Evolutionary conservation across 225 moss, liverwort and hornwort genomes (phyloP).

Genomic region (Climacium dendroides): DNA sequence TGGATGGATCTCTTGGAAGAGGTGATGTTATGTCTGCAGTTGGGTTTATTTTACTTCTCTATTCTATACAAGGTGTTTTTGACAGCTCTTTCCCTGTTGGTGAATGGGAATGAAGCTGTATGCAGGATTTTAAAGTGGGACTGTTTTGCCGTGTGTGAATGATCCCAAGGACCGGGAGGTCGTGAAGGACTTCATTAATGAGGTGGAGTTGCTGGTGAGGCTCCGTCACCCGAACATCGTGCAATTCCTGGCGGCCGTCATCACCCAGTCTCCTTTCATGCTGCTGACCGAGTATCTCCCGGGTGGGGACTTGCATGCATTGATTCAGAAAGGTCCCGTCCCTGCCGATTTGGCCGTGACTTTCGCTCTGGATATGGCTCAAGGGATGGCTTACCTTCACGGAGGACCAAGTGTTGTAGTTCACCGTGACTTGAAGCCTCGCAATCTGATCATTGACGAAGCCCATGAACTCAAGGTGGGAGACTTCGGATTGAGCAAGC

Average conservation of each 20-base stretch:
- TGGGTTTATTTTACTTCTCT: background rate
- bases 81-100: background rate
- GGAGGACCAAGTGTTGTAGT: conserved; percentile 55
- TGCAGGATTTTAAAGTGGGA: background rate
- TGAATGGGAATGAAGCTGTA: background rate
- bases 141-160: background rate
- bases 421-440: conserved; percentile 85
- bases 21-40: background rate
- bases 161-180: conserved; percentile 38
- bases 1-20: background rate
- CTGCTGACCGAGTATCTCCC: conserved; percentile 69
- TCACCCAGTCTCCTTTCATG: conserved; percentile 54
- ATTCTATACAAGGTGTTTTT: background rate
- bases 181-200: conserved; percentile 71
- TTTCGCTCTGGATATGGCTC: conserved; percentile 71
- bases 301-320: conserved; percentile 65
- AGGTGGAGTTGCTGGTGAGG: conserved; percentile 77
- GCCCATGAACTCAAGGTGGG: conserved; percentile 65
- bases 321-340: conserved; percentile 41
- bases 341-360: conserved; percentile 28
- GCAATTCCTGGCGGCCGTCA: conserved; percentile 68
- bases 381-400: conserved; percentile 78
- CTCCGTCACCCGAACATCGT: conserved; percentile 86
- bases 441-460: conserved; percentile 70
- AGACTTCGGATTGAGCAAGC: conserved; percentile 87